phyloP scores from a whole-genome alignment of 306 rosid genomes.

The Cucurbita moschata region DNA sequence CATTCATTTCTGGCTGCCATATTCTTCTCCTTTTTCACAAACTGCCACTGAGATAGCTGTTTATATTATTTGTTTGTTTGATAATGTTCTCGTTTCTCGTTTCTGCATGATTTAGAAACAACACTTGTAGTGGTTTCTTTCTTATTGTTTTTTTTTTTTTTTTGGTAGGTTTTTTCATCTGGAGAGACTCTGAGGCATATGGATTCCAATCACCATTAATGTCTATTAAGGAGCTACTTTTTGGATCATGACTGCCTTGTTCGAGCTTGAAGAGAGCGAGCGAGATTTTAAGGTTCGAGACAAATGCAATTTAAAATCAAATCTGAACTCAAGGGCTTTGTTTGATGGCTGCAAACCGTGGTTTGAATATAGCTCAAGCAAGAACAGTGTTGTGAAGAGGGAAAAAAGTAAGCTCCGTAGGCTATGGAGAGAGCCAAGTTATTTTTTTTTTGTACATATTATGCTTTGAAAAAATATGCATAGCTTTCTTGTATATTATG shows the following conservation, averaged over 20 bases:
- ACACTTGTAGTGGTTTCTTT: not conserved
- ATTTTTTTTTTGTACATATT: not conserved
- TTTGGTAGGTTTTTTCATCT: not conserved
- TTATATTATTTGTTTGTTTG: not conserved
- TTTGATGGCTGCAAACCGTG: not conserved
- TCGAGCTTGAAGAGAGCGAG: not conserved
- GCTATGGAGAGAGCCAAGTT: not conserved
- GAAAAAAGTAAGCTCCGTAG: not conserved
- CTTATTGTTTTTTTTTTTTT: not conserved
- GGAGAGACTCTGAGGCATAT: conserved; percentile 2
- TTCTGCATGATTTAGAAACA: not conserved
- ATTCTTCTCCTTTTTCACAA: not conserved
- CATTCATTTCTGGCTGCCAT: not conserved
- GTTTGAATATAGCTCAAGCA: not conserved
- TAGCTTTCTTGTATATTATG: not conserved
- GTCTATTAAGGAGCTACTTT: conserved; percentile 4
- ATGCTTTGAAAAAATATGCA: not conserved
- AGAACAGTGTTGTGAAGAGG: not conserved
- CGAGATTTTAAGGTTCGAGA: not conserved
- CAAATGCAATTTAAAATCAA: not conserved
- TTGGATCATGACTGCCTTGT: not conserved
- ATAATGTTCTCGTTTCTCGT: not conserved
- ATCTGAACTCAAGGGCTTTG: not conserved
- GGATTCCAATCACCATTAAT: not conserved
- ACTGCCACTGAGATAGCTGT: not conserved